A percentile compares a stretch with the other conserved stretches of the same genome.
phyloP scores from a whole-genome alignment of 2,329 filamentous ascomycete genomes.

The Aspergillus oerlinghausenensis region DNA sequence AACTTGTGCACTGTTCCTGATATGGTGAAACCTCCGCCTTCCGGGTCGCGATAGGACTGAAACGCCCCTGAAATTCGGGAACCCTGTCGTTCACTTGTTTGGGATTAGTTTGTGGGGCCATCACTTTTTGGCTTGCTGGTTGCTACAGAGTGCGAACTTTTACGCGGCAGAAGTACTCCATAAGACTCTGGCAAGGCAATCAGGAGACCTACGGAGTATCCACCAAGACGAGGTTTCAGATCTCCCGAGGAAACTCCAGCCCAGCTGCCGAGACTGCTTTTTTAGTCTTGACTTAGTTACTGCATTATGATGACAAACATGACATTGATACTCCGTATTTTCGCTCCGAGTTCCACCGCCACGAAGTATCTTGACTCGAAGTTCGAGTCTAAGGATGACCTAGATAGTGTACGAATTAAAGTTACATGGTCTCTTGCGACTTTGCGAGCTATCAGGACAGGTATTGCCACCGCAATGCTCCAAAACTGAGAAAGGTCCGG shows the following conservation, averaged over 20 bases:
- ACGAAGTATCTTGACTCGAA: background rate
- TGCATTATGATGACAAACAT: background rate
- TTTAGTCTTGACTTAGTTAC: background rate
- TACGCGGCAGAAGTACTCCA: background rate
- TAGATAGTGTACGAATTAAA: too few relatives aligned
- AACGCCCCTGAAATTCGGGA: conserved; percentile 8
- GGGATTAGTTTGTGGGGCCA: background rate
- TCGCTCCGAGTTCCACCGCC: background rate
- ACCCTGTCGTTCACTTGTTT: background rate
- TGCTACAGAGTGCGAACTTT: background rate
- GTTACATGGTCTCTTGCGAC: too few relatives aligned
- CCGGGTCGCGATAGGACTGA: conserved; percentile 14
- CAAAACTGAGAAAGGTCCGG: background rate
- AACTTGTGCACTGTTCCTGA: conserved; percentile 14
- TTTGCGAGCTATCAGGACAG: background rate
- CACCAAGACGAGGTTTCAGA: background rate
- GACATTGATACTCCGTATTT: background rate
- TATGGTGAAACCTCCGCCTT: conserved; percentile 19
- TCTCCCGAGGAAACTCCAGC: background rate
- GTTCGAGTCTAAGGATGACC: background rate
- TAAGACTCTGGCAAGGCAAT: background rate
- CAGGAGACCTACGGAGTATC: background rate
- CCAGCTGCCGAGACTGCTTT: background rate
- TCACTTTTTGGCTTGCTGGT: background rate
- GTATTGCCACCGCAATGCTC: background rate